Base-by-base conservation (phyloP, 2,329 filamentous ascomycete genomes). In the Nemania serpens region DNA sequence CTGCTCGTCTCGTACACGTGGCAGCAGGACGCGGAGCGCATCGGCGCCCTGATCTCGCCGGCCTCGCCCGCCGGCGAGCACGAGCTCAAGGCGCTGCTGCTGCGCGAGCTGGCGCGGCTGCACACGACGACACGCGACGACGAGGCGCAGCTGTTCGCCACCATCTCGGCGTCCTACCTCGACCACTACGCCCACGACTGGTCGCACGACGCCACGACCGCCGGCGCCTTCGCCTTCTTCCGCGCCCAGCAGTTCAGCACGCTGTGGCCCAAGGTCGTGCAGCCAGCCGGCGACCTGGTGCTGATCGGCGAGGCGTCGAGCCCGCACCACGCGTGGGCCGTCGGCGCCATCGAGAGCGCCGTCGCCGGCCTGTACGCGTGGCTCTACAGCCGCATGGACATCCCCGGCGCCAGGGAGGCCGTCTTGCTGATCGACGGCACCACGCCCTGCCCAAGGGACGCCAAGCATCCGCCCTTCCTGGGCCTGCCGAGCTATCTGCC, bases 1-100 rank as follows among this genome's bases (percentile, higher is more conserved):
- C 70, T 78, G 6, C 66, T 78, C 2, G 67, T 62, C n/a, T 74
- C 72, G 2, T 78, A 77, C 58, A 73, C 71, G 1, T 77, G 74
- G 75, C 59, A 56, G 18, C 74, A 77, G 57, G 76, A 78, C 58
- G 71, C 75, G 1, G 34, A 64, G 10, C 69, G 76, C 12, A 63
- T 78, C 18, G 74, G 71, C 17, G 51, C 73, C 11, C 65, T 74
- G 36, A 59, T 69, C 12, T 29, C 59, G 0, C 59, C 53, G 15
- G 22, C 2, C 29, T 37, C 25, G 18, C 49, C 18, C 5, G 13
- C 5, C 3, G 36, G 22, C 41, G 70, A 74, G 45, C 58, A 64
- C 1, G 65, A 69, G 17, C 67, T 76, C 7, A 63, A 67, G 18
- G 66, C 68, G 10, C 56, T 74, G 12, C 48, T 76, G 1, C 43